phyloP scores from a whole-genome alignment of 345 rosid genomes.

The Gossypium ekmanianum region DNA sequence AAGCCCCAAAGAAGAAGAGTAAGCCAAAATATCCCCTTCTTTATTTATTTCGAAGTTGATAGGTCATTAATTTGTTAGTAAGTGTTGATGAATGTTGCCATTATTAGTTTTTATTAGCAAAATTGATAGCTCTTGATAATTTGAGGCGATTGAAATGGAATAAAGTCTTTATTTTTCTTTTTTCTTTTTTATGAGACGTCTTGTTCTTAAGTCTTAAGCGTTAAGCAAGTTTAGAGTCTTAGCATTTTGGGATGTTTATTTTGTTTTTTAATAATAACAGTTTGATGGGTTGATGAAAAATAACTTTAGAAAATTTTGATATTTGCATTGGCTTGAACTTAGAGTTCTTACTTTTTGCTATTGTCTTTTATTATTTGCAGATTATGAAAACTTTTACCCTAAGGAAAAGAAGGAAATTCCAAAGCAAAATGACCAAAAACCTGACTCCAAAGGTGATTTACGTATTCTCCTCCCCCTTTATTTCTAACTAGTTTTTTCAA shows the following conservation, averaged over 20 bases:
- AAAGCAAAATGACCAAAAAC: conserved; percentile 67
- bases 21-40: conserved; percentile 19
- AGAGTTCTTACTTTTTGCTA: neutral
- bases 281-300: neutral
- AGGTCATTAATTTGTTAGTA: neutral
- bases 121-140: neutral
- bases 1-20: conserved; percentile 77
- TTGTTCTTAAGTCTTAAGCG: neutral
- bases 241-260: neutral
- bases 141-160: neutral
- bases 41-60: neutral
- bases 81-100: neutral
- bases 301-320: neutral
- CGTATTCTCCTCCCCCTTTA: neutral
- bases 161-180: neutral
- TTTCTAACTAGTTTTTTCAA: neutral
- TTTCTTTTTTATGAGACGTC: neutral
- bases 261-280: neutral
- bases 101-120: neutral
- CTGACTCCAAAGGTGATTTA: conserved; percentile 68
- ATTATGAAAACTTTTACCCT: conserved; percentile 80
- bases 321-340: neutral
- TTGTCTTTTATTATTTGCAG: conserved; percentile 32
- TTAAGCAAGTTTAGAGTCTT: neutral
- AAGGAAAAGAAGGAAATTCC: conserved; percentile 82